Conservation (phyloP, 1,284 basidiomycete species). For the Rhodotorula glutinis region DNA sequence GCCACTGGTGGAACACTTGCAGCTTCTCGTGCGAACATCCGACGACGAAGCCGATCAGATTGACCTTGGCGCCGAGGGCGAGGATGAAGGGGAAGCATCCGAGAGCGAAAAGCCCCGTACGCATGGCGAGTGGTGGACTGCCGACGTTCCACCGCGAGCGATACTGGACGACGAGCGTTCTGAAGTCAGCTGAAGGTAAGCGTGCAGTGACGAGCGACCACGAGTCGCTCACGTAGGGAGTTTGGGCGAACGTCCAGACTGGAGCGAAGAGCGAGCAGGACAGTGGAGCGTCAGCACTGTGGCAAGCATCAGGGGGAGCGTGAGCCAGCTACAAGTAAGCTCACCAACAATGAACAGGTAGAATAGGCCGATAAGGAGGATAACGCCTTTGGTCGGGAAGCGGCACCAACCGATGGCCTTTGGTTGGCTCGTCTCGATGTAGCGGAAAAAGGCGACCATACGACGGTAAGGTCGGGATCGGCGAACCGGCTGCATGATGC, state of each 20-base stretch:
- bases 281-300: too few relatives aligned
- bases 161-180: constrained; percentile 23
- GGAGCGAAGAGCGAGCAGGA: not conserved
- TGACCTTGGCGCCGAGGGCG: constrained; percentile 52
- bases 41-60: constrained; percentile 50
- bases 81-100: constrained; percentile 42
- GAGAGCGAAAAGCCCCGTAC: constrained; percentile 43
- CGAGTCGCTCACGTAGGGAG: constrained; percentile 43
- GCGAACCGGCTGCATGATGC: constrained; percentile 3
- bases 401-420: constrained; percentile 44
- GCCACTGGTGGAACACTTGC: constrained; percentile 53
- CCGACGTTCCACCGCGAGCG: constrained; percentile 50
- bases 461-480: constrained; percentile 9
- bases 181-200: not conserved
- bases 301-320: not conserved
- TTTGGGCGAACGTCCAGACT: constrained; percentile 47
- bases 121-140: constrained; percentile 49
- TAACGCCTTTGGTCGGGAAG: constrained; percentile 48
- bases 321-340: constrained; percentile 4
- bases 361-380: constrained; percentile 46
- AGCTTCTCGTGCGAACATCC: constrained; percentile 54
- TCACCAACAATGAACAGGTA: constrained; percentile 48
- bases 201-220: too few relatives aligned
- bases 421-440: constrained; percentile 34
- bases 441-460: constrained; percentile 16